Conservation (phyloP, 169 alveolate genomes). For the Cryptosporidium parvum region DNA sequence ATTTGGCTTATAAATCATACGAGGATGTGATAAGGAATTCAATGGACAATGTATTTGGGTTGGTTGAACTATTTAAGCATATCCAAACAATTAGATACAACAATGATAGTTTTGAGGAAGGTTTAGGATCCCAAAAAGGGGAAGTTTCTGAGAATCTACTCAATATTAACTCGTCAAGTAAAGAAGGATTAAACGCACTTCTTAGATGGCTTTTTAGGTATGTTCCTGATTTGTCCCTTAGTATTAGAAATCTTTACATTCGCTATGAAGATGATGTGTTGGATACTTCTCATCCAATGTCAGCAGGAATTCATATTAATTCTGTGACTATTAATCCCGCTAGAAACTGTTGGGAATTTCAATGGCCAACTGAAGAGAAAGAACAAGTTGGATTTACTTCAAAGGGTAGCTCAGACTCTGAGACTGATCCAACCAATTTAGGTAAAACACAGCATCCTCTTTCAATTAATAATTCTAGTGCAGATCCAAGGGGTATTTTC, state of each 20-base stretch:
- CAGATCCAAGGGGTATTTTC: slow-evolving; percentile 64
- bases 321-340: slow-evolving; percentile 72
- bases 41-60: slow-evolving; percentile 62
- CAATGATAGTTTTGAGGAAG: neutral
- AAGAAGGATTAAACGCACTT: slow-evolving; percentile 67
- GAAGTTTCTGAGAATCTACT: neutral
- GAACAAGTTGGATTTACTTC: slow-evolving; percentile 54
- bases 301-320: slow-evolving; percentile 64
- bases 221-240: slow-evolving; percentile 67
- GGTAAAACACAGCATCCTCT: slow-evolving; percentile 13
- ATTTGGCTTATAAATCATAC: slow-evolving; percentile 61
- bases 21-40: slow-evolving; percentile 55
- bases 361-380: slow-evolving; percentile 67
- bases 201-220: slow-evolving; percentile 69
- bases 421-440: neutral
- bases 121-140: slow-evolving; percentile 1
- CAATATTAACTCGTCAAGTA: slow-evolving; percentile 38
- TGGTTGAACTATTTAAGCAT: slow-evolving; percentile 36
- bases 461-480: slow-evolving; percentile 14
- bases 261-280: slow-evolving; percentile 69
- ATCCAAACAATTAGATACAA: slow-evolving; percentile 50
- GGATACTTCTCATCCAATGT: slow-evolving; percentile 64
- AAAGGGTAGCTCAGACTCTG: neutral
- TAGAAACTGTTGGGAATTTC: slow-evolving; percentile 70
- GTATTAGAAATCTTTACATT: slow-evolving; percentile 54